Base-by-base conservation (phyloP, 2,329 filamentous ascomycete genomes). In the Coleophoma eucalyptorum region DNA sequence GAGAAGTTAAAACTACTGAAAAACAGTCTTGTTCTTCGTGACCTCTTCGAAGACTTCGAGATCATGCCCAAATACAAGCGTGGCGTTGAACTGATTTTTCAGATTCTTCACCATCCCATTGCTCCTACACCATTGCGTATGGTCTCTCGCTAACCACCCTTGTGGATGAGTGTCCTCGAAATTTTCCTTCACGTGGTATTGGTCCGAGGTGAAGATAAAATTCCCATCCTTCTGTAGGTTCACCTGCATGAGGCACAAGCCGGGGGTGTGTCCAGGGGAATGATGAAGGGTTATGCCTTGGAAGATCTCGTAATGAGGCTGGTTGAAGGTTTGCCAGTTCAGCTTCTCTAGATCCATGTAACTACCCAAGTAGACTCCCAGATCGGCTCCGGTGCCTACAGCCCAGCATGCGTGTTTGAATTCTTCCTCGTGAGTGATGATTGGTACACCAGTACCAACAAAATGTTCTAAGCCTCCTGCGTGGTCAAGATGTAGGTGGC, bases 401-500 rank as follows among this genome's bases (percentile, higher is more conserved):
- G 67, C 65, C 66, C 68, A 73, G 52, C 64, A 72, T 1, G 71
- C 71, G 38, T 69, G 62, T 46, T 70, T 70, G 57, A 74, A 65
- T 46, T 74, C 72, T 46, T 68, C 63, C 52, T 74, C 71, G 50
- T 74, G 72, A 2, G 72, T 68, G 44, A 67, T 72, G 48, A 73
- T 71, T 2, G 67, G 68, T 2, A 73, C 61, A n/a, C 67, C 64
- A 1, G 64, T 71, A 31, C 60, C 61, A 3, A 64, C 40, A 37
- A 74, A 75, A 45, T 73, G 62, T 20, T 73, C 69, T 0, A 74
- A 57, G 0, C 72, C 71, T 2, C 72, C 72, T 0, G 72, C 72
- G 50, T 74, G 72, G 46, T 75, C 72, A 1, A 74, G 54, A 50
- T 74, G 71, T 5, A 75, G 53, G 50, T 74, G 72, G 2, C 72